Conservation (phyloP, 169 alveolate genomes). For the Plasmodium yoelii region DNA sequence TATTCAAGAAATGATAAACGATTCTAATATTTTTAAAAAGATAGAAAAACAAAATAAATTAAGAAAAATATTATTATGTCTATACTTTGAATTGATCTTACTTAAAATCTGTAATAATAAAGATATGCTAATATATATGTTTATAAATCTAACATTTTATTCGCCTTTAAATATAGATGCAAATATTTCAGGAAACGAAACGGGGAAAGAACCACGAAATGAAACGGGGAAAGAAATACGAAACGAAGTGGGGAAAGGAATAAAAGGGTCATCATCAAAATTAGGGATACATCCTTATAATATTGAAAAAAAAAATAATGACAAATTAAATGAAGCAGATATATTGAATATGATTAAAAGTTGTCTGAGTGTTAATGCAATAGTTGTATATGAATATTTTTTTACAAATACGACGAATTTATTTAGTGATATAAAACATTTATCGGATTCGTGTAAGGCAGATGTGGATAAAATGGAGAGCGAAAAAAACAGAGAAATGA, state of each 20-base stretch:
- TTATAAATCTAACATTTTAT: slow-evolving; percentile 59
- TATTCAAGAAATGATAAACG: slow-evolving; percentile 36
- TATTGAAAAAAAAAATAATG: slow-evolving; percentile 11
- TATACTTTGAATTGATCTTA: slow-evolving; percentile 57
- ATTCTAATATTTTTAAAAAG: slow-evolving; percentile 24
- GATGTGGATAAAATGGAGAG: not conserved
- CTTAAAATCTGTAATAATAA: slow-evolving; percentile 38
- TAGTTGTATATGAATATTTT: slow-evolving; percentile 32
- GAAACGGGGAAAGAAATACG: slow-evolving; percentile 1
- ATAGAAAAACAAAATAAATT: slow-evolving; percentile 60
- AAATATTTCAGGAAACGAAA: not conserved
- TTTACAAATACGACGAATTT: slow-evolving; percentile 20
- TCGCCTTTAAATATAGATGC: slow-evolving; percentile 18
- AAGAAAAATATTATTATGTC: slow-evolving; percentile 45
- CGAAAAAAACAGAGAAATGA: not conserved
- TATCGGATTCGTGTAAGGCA: not conserved
- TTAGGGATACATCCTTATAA: not conserved
- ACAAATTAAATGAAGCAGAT: not conserved
- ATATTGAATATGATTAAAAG: slow-evolving; percentile 6
- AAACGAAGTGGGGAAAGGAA: not conserved
- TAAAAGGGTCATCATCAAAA: not conserved
- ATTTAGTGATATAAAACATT: not conserved
- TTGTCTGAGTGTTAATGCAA: slow-evolving; percentile 18
- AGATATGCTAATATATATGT: slow-evolving; percentile 42
- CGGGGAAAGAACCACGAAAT: not conserved